Evolutionary conservation across 306 rosid genomes (phyloP), one percentile per base, ranked within the genome.

Genomic region (Sphenostylis stenocarpa): DNA sequence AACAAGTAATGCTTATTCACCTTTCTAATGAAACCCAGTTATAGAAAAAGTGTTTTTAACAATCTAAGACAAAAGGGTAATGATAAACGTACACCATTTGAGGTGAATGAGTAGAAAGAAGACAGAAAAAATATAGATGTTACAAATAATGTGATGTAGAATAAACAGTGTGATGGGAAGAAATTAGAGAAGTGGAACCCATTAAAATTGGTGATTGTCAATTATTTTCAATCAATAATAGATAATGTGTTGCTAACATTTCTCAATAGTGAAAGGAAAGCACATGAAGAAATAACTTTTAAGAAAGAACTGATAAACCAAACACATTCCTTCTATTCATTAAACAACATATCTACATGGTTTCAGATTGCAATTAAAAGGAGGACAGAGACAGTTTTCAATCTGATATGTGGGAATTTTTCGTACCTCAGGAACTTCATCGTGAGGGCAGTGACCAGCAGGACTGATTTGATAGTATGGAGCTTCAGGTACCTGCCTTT

Each of bases 391-490:
- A 43, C 7, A 56, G 49, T 41, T 29, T 58, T 44, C 15, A 70
- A 51, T 17, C 19, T 48, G 62, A 33, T 47, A 14, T 56, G 77
- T 12, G 43, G 67, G 14, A 62, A 57, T 74, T 17, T 26, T 53
- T 51, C 78, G 72, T 87, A 90, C 98, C 96, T 94, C 98, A n/a
- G 98, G 97, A 67, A 92, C 96, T 89, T 94, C 98, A 84, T 94
- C 96, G 67, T 94, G 98, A 72, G 98, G 98, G 82, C 98, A 94
- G 80, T 94, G 98, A 66, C 98, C 98, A 7, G 97, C 97, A 2
- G 98, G 97, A 85, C 97, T 95, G 76, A 95, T 92, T 81, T 95
- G 92, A 77, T 95, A 92, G 75, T 90, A 95, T 19, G 93, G 97
- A 81, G 97, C 93, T 78, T 90, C 93, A 16, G 98, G 96, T 4